These are phyloP conservation scores for Euphorbia neoarborescens DNA, from an alignment of 441 rosid species.

Conservation along the genomic window DNA sequence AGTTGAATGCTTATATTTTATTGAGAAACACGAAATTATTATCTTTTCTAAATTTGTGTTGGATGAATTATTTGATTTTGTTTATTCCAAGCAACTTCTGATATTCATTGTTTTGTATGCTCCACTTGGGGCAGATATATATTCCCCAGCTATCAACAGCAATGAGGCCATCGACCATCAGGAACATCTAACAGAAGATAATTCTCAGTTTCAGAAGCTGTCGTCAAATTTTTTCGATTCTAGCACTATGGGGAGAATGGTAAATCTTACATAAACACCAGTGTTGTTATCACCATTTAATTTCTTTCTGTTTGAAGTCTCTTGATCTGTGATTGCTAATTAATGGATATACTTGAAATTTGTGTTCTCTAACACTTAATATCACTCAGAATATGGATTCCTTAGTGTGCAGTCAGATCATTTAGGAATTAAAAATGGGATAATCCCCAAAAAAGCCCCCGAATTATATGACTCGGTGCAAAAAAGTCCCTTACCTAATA, in stretches of 20 bases:
- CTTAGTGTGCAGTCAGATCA: neutral
- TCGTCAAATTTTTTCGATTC: constrained; percentile 30
- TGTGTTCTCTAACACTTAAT: neutral
- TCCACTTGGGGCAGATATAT: constrained; percentile 25
- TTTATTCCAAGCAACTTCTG: constrained; percentile 8
- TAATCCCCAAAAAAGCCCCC: too few species aligned
- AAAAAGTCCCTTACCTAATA: too few species aligned
- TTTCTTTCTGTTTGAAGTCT: neutral
- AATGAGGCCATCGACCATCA: constrained; percentile 24
- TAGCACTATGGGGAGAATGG: constrained; percentile 31
- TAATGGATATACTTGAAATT: constrained; percentile 1
- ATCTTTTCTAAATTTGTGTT: neutral
- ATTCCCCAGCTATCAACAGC: constrained; percentile 22
- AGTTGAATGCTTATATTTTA: neutral
- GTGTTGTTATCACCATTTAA: constrained; percentile 5
- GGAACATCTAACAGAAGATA: constrained; percentile 24
- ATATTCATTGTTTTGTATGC: constrained; percentile 19
- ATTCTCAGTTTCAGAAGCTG: constrained; percentile 31
- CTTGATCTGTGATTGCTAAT: neutral
- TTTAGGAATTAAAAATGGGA: too few species aligned
- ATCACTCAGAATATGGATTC: neutral
- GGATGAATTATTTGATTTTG: neutral
- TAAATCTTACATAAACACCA: constrained; percentile 16
- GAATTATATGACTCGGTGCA: too few species aligned
- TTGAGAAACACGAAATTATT: neutral